Percentiles rank a stretch among this genome's conserved stretches.
These are phyloP conservation scores for Hypoxylon fragiforme DNA, from an alignment of 495 filamentous ascomycete species.

Conservation along the genomic window DNA sequence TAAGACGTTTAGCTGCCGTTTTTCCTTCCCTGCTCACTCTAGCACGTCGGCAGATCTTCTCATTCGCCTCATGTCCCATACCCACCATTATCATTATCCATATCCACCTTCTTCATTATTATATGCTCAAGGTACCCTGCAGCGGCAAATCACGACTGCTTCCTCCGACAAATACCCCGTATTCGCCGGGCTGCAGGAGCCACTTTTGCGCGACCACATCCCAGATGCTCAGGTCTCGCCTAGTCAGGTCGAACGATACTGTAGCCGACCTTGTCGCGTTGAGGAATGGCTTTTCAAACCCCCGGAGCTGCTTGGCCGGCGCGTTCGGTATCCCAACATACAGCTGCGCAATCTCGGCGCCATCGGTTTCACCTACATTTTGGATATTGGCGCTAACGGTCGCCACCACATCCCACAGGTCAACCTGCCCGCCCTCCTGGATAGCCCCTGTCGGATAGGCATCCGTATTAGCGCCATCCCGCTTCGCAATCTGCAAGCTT, in stretches of 20 bases:
- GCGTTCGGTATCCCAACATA: constrained; percentile 58
- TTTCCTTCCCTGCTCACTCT: no score
- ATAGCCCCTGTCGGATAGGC: constrained; percentile 44
- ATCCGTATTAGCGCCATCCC: constrained; percentile 25
- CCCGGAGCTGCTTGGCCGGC: constrained; percentile 62
- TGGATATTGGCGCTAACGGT: constrained; percentile 50
- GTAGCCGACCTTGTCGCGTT: constrained; percentile 42
- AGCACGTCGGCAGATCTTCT: no score
- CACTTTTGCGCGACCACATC: constrained; percentile 61
- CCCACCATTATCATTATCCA: neutral
- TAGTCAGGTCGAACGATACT: constrained; percentile 58
- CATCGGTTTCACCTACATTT: constrained; percentile 56
- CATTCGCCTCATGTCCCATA: no score
- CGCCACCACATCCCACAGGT: constrained; percentile 60
- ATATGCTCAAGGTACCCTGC: constrained; percentile 39
- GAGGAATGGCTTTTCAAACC: constrained; percentile 64
- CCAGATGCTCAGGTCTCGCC: constrained; percentile 69
- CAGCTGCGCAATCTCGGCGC: constrained; percentile 62
- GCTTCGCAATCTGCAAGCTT: constrained; percentile 37
- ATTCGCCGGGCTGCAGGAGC: constrained; percentile 51
- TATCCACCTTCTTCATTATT: neutral
- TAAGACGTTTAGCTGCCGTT: no score
- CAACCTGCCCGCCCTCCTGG: constrained; percentile 56
- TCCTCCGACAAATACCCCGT: constrained; percentile 56
- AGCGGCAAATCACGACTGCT: constrained; percentile 66